Evolutionary conservation across 352 stramenopile species (phyloP).

Genomic region (Globisporangium carolinianum): DNA sequence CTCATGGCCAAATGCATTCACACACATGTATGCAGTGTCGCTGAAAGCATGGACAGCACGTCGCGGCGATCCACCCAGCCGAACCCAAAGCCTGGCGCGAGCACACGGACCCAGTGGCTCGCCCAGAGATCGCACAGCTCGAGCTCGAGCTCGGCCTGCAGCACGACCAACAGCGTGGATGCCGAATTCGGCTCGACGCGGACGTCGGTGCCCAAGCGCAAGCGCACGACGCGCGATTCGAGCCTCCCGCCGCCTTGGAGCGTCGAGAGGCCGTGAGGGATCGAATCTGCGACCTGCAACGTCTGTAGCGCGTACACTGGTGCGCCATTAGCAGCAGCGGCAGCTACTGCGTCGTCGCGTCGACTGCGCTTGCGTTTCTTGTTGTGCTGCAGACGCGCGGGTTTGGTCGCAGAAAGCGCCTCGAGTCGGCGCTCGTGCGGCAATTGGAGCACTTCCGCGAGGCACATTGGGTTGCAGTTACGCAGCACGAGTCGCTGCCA

Average conservation of each 20-base stretch:
- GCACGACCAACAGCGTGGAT: neutral
- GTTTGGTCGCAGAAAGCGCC: too few species aligned
- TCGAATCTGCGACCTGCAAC: too few species aligned
- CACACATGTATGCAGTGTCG: too few species aligned
- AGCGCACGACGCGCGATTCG: neutral
- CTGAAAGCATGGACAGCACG: neutral
- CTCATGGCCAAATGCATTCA: too few species aligned
- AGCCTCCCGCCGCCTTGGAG: neutral
- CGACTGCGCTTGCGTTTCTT: slow-evolving; percentile 6
- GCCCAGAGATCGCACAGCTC: neutral
- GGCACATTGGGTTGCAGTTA: slow-evolving; percentile 4
- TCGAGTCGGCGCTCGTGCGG: slow-evolving; percentile 2
- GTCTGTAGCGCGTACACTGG: too few species aligned
- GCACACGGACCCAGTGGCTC: neutral
- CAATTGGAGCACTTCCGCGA: slow-evolving; percentile 1
- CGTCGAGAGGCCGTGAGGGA: neutral
- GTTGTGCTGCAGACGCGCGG: neutral
- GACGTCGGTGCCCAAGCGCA: neutral
- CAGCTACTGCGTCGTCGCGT: neutral
- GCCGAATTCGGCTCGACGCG: neutral
- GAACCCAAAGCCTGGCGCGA: slow-evolving; percentile 5
- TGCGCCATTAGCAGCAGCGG: neutral
- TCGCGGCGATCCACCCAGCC: slow-evolving; percentile 3
- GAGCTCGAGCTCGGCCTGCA: neutral
- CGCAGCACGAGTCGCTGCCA: slow-evolving; percentile 5